These are phyloP conservation scores for Catharanthus roseus DNA, from an alignment of 257 asterid genomes.

Conservation along the genomic window DNA sequence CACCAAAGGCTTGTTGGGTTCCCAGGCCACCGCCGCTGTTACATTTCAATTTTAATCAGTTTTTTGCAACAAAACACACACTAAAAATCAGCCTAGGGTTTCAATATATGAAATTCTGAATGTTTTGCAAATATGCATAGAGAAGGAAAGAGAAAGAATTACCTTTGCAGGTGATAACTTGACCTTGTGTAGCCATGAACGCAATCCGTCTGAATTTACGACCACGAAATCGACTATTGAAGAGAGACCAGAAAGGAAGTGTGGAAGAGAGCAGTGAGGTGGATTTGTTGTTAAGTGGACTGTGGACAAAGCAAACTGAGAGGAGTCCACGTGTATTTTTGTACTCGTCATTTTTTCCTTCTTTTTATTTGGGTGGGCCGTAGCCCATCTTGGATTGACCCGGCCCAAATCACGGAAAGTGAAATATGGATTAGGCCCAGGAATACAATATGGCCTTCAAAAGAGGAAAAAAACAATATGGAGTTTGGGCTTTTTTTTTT, in stretches of 20 bases:
- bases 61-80: neutral
- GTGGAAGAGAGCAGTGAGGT: neutral
- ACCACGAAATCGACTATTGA: neutral
- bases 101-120: neutral
- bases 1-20: conserved; percentile 83
- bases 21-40: conserved; percentile 98
- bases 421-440: too few species aligned
- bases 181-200: conserved; percentile 74
- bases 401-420: too few species aligned
- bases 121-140: neutral
- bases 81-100: neutral
- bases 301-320: neutral
- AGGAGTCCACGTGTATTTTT: neutral
- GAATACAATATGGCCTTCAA: too few species aligned
- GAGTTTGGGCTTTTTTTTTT: too few species aligned
- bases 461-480: too few species aligned
- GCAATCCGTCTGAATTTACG: neutral
- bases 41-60: neutral
- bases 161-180: conserved; percentile 94
- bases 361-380: too few species aligned
- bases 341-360: neutral
- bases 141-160: neutral
- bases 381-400: too few species aligned
- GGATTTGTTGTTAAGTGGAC: too few species aligned
- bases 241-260: too few species aligned